Evolutionary conservation across 129 eudicot genomes (phyloP).

Genomic region (Kitagawia praeruptora): DNA sequence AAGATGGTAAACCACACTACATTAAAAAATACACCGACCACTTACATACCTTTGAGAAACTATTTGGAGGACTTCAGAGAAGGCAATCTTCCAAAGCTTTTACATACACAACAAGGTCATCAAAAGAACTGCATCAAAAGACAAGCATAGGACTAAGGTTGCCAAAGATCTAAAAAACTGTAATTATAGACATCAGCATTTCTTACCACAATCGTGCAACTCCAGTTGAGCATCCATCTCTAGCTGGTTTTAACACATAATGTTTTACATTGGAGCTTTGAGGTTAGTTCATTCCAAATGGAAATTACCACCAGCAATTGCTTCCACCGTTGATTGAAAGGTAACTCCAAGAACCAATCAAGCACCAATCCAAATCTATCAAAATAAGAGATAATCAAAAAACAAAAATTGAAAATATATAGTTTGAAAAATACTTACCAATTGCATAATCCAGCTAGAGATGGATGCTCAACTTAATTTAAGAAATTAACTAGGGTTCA

Average conservation of each 20-base stretch:
- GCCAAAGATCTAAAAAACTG: neutral
- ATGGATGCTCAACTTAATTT: no score
- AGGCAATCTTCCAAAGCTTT: conserved; percentile 64
- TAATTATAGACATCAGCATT: neutral
- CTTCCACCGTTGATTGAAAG: no score
- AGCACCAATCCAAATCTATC: no score
- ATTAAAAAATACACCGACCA: neutral
- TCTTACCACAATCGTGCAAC: conserved; percentile 78
- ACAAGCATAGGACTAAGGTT: neutral
- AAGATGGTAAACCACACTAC: neutral
- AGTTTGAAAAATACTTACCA: no score
- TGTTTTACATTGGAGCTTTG: conserved; percentile 65
- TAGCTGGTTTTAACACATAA: conserved; percentile 80
- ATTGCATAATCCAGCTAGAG: no score
- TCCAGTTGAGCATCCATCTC: conserved; percentile 96
- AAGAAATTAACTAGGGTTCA: no score
- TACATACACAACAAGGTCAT: conserved; percentile 65
- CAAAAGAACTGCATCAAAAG: conserved; percentile 39
- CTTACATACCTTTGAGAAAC: conserved; percentile 64
- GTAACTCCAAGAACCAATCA: no score
- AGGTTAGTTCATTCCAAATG: conserved; percentile 58
- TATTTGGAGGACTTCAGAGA: conserved; percentile 75
- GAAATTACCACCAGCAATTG: conserved; percentile 2
- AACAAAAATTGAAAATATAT: no score
- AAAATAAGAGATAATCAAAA: no score